Evolutionary conservation across 2,329 filamentous ascomycete species (phyloP).

Genomic region (Bipolaris victoriae): DNA sequence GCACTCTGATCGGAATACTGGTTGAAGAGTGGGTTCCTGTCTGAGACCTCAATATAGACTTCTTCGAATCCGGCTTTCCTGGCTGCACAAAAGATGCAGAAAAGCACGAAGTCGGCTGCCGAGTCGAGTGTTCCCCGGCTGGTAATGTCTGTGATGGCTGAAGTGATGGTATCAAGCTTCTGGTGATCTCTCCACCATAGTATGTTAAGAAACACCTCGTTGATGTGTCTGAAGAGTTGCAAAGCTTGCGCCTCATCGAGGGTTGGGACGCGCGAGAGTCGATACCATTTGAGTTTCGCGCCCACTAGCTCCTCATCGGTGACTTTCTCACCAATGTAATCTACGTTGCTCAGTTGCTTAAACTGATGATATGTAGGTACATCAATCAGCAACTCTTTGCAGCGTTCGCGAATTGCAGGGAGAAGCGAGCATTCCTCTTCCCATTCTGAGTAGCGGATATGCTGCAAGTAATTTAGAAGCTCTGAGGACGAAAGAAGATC

Average conservation of each 20-base stretch:
- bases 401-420: conserved; percentile 32
- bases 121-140: conserved; percentile 34
- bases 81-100: conserved; percentile 64
- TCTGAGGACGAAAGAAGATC: conserved; percentile 43
- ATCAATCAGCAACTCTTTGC: conserved; percentile 45
- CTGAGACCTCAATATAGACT: conserved; percentile 67
- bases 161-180: conserved; percentile 39
- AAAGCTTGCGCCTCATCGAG: conserved; percentile 34
- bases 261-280: conserved; percentile 33
- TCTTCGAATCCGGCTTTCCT: conserved; percentile 65
- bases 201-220: conserved; percentile 33
- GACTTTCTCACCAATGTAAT: conserved; percentile 39
- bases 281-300: conserved; percentile 45
- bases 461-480: conserved; percentile 43
- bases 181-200: conserved; percentile 40
- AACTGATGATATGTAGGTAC: conserved; percentile 46
- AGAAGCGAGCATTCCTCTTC: conserved; percentile 41
- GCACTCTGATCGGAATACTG: conserved; percentile 67
- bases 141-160: conserved; percentile 34
- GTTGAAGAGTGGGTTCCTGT: conserved; percentile 67
- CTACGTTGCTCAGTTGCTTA: conserved; percentile 46
- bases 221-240: conserved; percentile 43
- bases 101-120: conserved; percentile 60
- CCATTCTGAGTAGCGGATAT: conserved; percentile 43
- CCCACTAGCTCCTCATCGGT: conserved; percentile 41